Evolutionary conservation across 2,329 filamentous ascomycete species (phyloP), one percentile per base, ranked within the genome.

Genomic region (Parascedosporium putredinis): DNA sequence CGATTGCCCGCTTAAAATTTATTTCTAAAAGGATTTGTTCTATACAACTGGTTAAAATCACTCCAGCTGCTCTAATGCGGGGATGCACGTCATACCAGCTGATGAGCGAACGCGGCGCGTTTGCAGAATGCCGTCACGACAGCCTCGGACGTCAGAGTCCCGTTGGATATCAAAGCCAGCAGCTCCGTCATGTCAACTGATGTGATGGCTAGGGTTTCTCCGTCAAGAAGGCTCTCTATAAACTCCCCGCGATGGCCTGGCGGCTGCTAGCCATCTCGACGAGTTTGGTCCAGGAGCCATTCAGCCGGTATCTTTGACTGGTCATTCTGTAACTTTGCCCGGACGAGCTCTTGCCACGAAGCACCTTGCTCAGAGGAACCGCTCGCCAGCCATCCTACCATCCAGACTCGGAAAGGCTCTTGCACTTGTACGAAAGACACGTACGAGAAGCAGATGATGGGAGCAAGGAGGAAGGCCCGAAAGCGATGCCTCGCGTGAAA

Each of bases 1-100:
- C 51, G 3, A 79, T 59, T 1, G 74, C 76, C 22, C 67, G 60
- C 1, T 67, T 60, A 55, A 78, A 76, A 52, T 76, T 70, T 2
- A 78, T 67, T 52, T 77, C 74, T 60, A 49, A 24, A n/a, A 49
- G 33, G 46, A 25, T 22, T 49, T 49, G 18, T 49, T 49, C 46
- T 49, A 24, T 47, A 20, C 20, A 34, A 6, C 7, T 18, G n/a
- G 45, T 31, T 33, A 31, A 20, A 31, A 22, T 8, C 12, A 31
- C 8, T 20, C 18, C 3, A 16, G 14, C 20, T 12, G 25, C 45
- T 20, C 16, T 31, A 12, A n/a, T 16, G 25, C 7, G 45, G n/a
- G 18, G 25, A 25, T n/a, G 14, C 6, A 24, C n/a, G 12, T 27
- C 31, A 14, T 46, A 54, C 53, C 49, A 52, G 20, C 33, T 54